phyloP scores from a whole-genome alignment of 768 basidiomycete species.

The Phylloporus sp. region DNA sequence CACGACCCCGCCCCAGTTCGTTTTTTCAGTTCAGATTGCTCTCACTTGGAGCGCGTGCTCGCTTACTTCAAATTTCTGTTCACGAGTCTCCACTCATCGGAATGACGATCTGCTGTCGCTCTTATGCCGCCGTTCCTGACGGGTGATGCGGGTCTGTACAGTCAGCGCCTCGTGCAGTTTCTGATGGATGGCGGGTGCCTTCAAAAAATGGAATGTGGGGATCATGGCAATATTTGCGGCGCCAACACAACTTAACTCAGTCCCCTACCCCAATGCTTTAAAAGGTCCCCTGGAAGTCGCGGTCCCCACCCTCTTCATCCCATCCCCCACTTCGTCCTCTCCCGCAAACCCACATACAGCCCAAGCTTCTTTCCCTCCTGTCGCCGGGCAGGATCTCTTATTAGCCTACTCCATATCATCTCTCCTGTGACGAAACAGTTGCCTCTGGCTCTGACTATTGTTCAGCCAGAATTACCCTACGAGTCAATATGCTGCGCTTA shows the following conservation, averaged over 20 bases:
- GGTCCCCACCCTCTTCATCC: background rate
- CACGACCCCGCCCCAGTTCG: background rate
- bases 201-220: conserved; percentile 16
- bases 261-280: conserved; percentile 1
- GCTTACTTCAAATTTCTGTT: conserved; percentile 1
- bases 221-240: conserved; percentile 12
- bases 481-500: conserved; percentile 1
- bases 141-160: conserved; percentile 1
- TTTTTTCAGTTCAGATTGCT: conserved; percentile 4
- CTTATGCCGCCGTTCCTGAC: conserved; percentile 9
- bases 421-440: background rate
- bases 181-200: conserved; percentile 18
- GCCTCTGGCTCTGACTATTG: background rate
- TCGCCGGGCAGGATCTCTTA: background rate
- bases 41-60: conserved; percentile 1
- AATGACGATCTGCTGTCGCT: background rate
- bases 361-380: background rate
- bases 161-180: conserved; percentile 21
- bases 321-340: background rate
- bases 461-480: background rate
- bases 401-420: background rate
- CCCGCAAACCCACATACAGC: background rate
- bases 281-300: conserved; percentile 8
- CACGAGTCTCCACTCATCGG: background rate
- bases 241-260: conserved; percentile 3